Percentiles rank a stretch among this genome's conserved stretches.
Evolutionary conservation across 129 eudicot genomes (phyloP).

Genomic region (Lactuca sativa): DNA sequence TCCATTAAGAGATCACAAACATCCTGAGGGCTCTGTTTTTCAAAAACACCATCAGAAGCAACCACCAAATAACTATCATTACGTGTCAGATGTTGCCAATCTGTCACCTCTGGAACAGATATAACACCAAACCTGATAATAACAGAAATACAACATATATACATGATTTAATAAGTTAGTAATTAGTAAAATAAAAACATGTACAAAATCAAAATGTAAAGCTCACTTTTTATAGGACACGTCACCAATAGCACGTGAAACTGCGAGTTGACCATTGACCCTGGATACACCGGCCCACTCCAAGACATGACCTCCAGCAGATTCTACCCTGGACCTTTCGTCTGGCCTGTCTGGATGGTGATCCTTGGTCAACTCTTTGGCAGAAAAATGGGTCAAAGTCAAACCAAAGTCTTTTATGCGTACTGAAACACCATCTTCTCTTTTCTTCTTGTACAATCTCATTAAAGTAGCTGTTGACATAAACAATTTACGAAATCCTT

Average conservation of each 20-base stretch:
- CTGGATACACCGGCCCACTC: slow-evolving; percentile 94
- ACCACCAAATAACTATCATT: slow-evolving; percentile 87
- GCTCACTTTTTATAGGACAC: slow-evolving; percentile 75
- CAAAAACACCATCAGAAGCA: slow-evolving; percentile 91
- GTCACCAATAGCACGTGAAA: slow-evolving; percentile 96
- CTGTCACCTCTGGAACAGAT: slow-evolving; percentile 84
- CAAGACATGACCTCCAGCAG: slow-evolving; percentile 81
- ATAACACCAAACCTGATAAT: slow-evolving; percentile 78
- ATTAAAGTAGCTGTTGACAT: slow-evolving; percentile 88
- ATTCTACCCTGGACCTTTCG: slow-evolving; percentile 86
- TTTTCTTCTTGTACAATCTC: slow-evolving; percentile 64
- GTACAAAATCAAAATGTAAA: background rate
- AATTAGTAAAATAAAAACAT: too few relatives aligned
- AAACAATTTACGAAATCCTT: slow-evolving; percentile 22
- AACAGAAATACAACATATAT: background rate
- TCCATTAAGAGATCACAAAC: slow-evolving; percentile 87
- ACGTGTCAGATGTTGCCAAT: slow-evolving; percentile 70
- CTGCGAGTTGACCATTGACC: slow-evolving; percentile 91
- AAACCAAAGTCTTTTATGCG: slow-evolving; percentile 52
- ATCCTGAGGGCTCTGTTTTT: slow-evolving; percentile 72
- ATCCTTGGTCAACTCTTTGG: slow-evolving; percentile 82
- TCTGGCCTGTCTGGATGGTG: slow-evolving; percentile 98
- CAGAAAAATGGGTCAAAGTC: slow-evolving; percentile 55
- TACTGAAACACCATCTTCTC: slow-evolving; percentile 47
- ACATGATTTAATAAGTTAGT: slow-evolving; percentile 23